Evolutionary conservation across 441 rosid genomes (phyloP), one percentile per base, ranked within the genome.

Genomic region (Viola pubescens): DNA sequence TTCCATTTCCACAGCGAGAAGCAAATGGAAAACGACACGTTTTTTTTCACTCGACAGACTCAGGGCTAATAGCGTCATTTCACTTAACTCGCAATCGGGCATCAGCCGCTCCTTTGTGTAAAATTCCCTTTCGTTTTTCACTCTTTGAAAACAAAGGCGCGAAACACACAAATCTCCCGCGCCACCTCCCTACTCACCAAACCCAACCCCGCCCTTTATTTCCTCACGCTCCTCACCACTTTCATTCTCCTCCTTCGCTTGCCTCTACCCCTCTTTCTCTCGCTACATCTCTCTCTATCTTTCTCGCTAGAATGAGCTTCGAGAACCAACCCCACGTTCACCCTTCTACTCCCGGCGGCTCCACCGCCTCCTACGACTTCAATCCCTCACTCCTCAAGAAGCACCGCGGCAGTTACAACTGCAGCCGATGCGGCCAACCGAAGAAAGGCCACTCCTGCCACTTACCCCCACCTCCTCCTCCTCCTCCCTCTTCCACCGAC

Each of bases 361-460:
- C 75, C 38, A 45, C 87, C 40, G 75, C 77, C 65, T 63, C 67
- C 49, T 65, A 79, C 10, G 82, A 82, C 54, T 73, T 80, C 60
- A 52, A 61, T 56, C 48, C n/a, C 60, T 81, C 70, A 26, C 78
- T 74, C 4, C 45, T 47, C 16, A 74, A 74, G 56, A 85, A 78
- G 58, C 77, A 81, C 7, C 91, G 97, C 3, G 98, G 97, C 48
- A 90, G 82, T 66, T 94, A 94, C 74, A 94, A 78, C 79, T 94
- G 98, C 50, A 81, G 97, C 69, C 80, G 97, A 14, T 94, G 98
- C 37, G 98, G 98, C 37, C 91, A 75, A 43, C 98, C 97, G 56
- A 94, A 94, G 75, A 94, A 84, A 61, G 96, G 98, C 63, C 97
- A 89, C 59, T 51, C 59, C 68, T 94, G 97, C 64, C 73, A 75